These are phyloP conservation scores for Aureobasidium sp. DNA, from an alignment of 2,329 filamentous ascomycete genomes.

Conservation along the genomic window DNA sequence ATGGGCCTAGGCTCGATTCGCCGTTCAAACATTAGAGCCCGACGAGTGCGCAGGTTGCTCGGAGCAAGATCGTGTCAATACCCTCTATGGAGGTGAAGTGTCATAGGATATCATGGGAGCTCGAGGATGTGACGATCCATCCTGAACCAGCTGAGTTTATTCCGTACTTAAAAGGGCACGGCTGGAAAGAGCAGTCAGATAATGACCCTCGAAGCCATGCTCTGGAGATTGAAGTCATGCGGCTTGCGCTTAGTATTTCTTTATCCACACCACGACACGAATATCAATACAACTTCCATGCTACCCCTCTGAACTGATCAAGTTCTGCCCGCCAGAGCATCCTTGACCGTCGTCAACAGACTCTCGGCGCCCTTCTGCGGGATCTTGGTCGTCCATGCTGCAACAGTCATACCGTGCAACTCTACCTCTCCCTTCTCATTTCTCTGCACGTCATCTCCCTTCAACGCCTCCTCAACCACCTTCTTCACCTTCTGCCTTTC, in stretches of 20 bases:
- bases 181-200: not conserved
- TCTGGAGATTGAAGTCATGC: not conserved
- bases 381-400: constrained; percentile 50
- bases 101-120: not conserved
- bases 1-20: too few relatives aligned
- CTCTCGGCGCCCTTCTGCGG: constrained; percentile 16
- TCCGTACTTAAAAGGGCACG: not conserved
- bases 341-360: constrained; percentile 4
- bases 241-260: not conserved
- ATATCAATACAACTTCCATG: not conserved
- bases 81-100: not conserved
- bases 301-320: not conserved
- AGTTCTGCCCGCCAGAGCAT: constrained; percentile 4
- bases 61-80: not conserved
- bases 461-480: constrained; percentile 48
- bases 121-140: not conserved
- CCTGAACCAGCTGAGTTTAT: not conserved
- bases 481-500: constrained; percentile 36
- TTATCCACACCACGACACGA: not conserved
- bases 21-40: not conserved
- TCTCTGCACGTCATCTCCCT: constrained; percentile 43
- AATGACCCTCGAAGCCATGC: not conserved
- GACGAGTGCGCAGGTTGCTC: not conserved
- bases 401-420: constrained; percentile 55
- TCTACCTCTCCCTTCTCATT: constrained; percentile 55